Percentiles rank a stretch among this genome's conserved stretches.
Conservation (phyloP, 768 basidiomycete genomes). For the Ramaria rubella region DNA sequence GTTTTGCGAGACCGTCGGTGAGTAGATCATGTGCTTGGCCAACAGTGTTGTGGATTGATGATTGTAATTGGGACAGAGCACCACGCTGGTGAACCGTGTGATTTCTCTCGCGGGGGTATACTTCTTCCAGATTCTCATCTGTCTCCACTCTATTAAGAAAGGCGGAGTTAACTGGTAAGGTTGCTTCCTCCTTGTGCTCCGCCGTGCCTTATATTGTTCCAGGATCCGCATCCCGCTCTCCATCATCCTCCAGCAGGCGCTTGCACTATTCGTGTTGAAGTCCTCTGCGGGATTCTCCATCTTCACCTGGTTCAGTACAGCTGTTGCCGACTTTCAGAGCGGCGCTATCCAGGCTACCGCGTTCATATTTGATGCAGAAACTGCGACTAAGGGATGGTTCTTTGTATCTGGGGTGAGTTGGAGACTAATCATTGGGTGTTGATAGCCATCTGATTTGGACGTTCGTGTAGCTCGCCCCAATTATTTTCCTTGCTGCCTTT, state of each 20-base stretch:
- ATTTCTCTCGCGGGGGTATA: conserved; percentile 8
- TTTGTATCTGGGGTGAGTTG: conserved; percentile 7
- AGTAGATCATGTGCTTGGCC: background rate
- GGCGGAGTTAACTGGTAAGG: conserved; percentile 1
- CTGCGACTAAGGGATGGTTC: conserved; percentile 5
- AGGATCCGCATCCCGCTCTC: conserved; percentile 1
- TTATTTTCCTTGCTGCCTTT: conserved; percentile 5
- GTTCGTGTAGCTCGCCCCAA: conserved; percentile 1
- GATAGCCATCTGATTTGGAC: background rate
- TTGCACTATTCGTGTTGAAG: conserved; percentile 5
- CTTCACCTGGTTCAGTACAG: conserved; percentile 1
- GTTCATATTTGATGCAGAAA: conserved; percentile 3
- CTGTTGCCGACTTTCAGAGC: conserved; percentile 1
- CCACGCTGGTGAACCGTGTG: background rate
- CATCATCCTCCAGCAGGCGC: conserved; percentile 11
- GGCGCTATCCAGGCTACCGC: background rate
- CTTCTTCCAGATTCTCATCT: background rate
- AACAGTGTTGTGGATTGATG: background rate
- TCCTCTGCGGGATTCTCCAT: background rate
- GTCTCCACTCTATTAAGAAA: background rate
- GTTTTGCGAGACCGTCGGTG: background rate
- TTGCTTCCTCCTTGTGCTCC: background rate
- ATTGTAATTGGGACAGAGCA: background rate
- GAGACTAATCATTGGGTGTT: no score
- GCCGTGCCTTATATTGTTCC: background rate